Base-by-base conservation (phyloP, 768 basidiomycete genomes). In the Auriscalpium vulgare region DNA sequence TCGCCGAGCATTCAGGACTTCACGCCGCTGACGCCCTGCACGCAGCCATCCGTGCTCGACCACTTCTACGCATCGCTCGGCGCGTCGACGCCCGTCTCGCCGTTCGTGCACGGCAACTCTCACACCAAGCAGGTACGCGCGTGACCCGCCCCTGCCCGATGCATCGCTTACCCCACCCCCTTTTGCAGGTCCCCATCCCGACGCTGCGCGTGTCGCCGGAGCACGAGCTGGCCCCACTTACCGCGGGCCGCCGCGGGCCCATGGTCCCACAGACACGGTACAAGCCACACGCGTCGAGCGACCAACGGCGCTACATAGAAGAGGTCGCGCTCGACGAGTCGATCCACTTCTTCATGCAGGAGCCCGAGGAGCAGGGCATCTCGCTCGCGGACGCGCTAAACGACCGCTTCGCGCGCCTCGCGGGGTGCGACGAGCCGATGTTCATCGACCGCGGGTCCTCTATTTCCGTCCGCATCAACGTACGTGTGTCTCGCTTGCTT, bases 401-500 rank as follows among this genome's bases (percentile, higher is more conserved):
- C 65, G 79, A 78, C 55, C 77, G 76, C 51, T 80, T 84, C 47
- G 76, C 75, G 63, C 72, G 77, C 43, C 74, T 91, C 36, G 66
- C 66, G 19, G 72, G 76, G 56, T 81, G 81, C 34, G 85, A 88
- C 43, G 80, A 84, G 57, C 72, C 73, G 6, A 85, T 91, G 65
- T 89, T 90, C 59, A 73, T 79, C 62, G 75, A 81, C 4, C 81
- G 88, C 45, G 88, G 88, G 4, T 88, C 88, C 9, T 88, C 87
- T 45, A 85, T 91, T 37, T 90, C n/a, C n/a, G n/a, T 91, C 56
- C 80, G 88, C 35, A 72, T 90, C 23, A 85, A 88, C 76, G 87
- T 84, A 61, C 62, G 78, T 35, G 49, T 11, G n/a, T 13, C 48
- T 17, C 46, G 37, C 13, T 10, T 21, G 1, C 1, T 44, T 35